These are phyloP conservation scores for Arthrobotrys entomopaga DNA, from an alignment of 2,329 filamentous ascomycete genomes.

Conservation along the genomic window DNA sequence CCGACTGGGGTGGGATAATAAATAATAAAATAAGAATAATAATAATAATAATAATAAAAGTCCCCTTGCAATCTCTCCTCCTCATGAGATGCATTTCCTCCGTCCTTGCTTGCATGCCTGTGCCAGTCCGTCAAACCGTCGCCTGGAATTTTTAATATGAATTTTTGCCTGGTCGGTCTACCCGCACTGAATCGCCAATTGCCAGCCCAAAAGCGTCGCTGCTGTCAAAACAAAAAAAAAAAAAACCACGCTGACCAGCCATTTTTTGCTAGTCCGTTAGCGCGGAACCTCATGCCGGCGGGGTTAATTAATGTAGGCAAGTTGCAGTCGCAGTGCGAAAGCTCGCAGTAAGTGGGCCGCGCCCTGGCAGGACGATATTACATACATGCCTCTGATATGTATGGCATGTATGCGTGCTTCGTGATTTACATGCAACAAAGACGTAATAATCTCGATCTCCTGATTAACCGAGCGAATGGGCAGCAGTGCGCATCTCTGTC, in stretches of 20 bases:
- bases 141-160: background rate
- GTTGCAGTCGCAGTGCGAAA: no score
- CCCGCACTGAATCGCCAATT: conserved; percentile 4
- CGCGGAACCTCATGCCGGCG: no score
- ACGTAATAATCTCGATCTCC: conserved; percentile 30
- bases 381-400: background rate
- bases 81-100: conserved; percentile 14
- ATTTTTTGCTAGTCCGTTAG: background rate
- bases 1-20: background rate
- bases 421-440: conserved; percentile 35
- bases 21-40: conserved; percentile 5
- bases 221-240: conserved; percentile 27
- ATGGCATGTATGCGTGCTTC: background rate
- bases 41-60: background rate
- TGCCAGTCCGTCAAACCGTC: conserved; percentile 2
- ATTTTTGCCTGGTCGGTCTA: background rate
- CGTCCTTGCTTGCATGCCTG: conserved; percentile 3
- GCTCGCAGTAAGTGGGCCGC: background rate
- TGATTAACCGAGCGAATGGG: conserved; percentile 31
- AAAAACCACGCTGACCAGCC: background rate
- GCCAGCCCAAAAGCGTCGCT: background rate
- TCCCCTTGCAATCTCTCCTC: conserved; percentile 31
- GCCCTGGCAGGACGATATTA: conserved; percentile 21
- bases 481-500: conserved; percentile 2
- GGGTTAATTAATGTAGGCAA: no score